These are phyloP conservation scores for Canna indica DNA, from an alignment of 176 grass and related monocot genomes.

Conservation along the genomic window DNA sequence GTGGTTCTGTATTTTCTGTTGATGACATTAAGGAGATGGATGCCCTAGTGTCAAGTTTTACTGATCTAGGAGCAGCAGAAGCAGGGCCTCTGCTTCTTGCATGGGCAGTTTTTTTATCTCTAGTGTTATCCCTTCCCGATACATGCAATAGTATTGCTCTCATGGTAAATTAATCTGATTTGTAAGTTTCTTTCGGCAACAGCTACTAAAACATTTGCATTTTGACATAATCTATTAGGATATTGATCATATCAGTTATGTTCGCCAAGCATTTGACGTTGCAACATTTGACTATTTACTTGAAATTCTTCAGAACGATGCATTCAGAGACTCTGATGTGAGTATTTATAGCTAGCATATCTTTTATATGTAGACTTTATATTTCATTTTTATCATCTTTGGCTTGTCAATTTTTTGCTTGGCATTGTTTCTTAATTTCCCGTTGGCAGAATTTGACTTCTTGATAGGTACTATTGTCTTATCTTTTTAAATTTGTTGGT, in stretches of 20 bases:
- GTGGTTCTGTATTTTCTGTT: slow-evolving; percentile 57
- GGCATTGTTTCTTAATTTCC: background rate
- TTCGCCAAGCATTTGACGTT: slow-evolving; percentile 51
- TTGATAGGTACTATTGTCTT: background rate
- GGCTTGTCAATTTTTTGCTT: slow-evolving; percentile 4
- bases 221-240: slow-evolving; percentile 38
- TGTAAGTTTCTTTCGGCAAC: background rate
- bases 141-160: slow-evolving; percentile 36
- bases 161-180: slow-evolving; percentile 20
- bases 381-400: slow-evolving; percentile 1
- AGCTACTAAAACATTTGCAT: background rate
- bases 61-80: slow-evolving; percentile 49
- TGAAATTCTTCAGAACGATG: slow-evolving; percentile 49
- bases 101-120: slow-evolving; percentile 76
- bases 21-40: slow-evolving; percentile 87
- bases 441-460: background rate
- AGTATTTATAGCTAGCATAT: slow-evolving; percentile 29
- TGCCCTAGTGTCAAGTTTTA: slow-evolving; percentile 62
- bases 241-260: slow-evolving; percentile 77
- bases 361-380: background rate
- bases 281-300: slow-evolving; percentile 62
- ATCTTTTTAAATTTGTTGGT: background rate
- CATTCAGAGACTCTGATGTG: slow-evolving; percentile 80
- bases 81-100: slow-evolving; percentile 72
- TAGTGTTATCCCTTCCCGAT: slow-evolving; percentile 61